Percentiles rank a stretch among this genome's conserved stretches.
Conservation (phyloP, 2,329 filamentous ascomycete species). For the Colletotrichum siamense region DNA sequence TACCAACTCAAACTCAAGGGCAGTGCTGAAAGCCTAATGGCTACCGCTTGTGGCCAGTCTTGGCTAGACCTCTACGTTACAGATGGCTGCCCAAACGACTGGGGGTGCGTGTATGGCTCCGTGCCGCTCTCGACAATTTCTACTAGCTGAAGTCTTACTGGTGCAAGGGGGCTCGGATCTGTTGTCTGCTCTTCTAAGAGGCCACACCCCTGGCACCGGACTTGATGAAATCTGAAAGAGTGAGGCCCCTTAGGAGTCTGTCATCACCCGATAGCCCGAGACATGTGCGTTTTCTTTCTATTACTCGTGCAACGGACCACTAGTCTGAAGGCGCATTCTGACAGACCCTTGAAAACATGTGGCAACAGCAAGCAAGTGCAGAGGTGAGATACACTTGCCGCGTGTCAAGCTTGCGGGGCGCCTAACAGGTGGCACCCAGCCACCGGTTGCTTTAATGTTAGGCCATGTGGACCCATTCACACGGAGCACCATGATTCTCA, state of each 20-base stretch:
- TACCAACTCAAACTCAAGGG: too few relatives aligned
- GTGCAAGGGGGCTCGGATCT: not conserved
- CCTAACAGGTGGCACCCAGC: not conserved
- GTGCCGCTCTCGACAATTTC: not conserved
- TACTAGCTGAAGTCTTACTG: not conserved
- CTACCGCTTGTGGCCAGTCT: not conserved
- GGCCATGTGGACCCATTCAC: not conserved
- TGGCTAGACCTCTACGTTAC: not conserved
- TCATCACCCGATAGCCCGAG: too few relatives aligned
- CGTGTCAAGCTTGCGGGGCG: not conserved
- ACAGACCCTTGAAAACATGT: not conserved
- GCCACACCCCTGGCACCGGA: too few relatives aligned
- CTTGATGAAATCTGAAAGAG: too few relatives aligned
- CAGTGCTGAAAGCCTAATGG: not conserved
- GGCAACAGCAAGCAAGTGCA: not conserved
- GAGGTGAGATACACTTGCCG: not conserved
- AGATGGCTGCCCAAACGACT: not conserved
- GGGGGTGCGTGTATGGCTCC: not conserved
- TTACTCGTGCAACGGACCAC: too few relatives aligned
- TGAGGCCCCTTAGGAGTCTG: too few relatives aligned
- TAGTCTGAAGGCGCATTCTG: too few relatives aligned
- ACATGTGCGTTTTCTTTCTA: too few relatives aligned
- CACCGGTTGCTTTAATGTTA: not conserved
- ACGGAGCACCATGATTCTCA: not conserved
- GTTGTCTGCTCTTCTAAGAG: too few relatives aligned